A percentile compares a stretch with the other conserved stretches of the same genome.
phyloP scores from a whole-genome alignment of 371 early-diverging fungal genomes.

The Mucor velutinosus region DNA sequence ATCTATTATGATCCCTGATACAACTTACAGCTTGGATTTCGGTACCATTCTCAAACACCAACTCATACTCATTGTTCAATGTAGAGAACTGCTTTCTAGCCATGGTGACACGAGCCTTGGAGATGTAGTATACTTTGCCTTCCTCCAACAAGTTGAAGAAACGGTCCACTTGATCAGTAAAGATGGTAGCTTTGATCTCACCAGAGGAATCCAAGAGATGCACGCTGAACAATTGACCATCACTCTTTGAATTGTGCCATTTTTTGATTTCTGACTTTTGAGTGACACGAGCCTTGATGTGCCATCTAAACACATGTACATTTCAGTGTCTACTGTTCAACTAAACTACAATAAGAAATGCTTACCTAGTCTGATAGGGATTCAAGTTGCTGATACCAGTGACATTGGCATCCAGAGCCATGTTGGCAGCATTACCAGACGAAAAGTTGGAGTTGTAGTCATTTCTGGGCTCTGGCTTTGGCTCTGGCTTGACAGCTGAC shows the following conservation, averaged over 20 bases:
- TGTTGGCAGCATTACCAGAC: conserved; percentile 67
- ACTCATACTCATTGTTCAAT: conserved; percentile 91
- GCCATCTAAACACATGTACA: conserved; percentile 65
- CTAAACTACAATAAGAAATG: background rate
- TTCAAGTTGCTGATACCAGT: conserved; percentile 65
- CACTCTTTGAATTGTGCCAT: conserved; percentile 80
- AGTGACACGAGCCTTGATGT: conserved; percentile 87
- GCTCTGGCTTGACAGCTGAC: background rate
- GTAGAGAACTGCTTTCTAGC: conserved; percentile 87
- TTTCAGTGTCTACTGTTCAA: background rate
- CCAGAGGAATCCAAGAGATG: conserved; percentile 87
- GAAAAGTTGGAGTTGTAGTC: conserved; percentile 29
- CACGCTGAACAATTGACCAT: conserved; percentile 91
- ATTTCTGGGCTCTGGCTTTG: conserved; percentile 27
- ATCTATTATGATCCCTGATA: background rate
- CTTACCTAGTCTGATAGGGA: conserved; percentile 78
- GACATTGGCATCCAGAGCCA: conserved; percentile 38
- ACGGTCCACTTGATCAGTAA: conserved; percentile 80
- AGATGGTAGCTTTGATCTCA: conserved; percentile 91
- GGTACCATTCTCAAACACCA: conserved; percentile 75
- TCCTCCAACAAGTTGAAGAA: conserved; percentile 77
- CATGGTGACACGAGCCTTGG: conserved; percentile 79
- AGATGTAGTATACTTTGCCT: conserved; percentile 84
- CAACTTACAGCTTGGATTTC: conserved; percentile 61
- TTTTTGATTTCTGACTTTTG: conserved; percentile 81